These are phyloP conservation scores for Peronosclerospora sorghi DNA, from an alignment of 352 stramenopile species.

Conservation along the genomic window DNA sequence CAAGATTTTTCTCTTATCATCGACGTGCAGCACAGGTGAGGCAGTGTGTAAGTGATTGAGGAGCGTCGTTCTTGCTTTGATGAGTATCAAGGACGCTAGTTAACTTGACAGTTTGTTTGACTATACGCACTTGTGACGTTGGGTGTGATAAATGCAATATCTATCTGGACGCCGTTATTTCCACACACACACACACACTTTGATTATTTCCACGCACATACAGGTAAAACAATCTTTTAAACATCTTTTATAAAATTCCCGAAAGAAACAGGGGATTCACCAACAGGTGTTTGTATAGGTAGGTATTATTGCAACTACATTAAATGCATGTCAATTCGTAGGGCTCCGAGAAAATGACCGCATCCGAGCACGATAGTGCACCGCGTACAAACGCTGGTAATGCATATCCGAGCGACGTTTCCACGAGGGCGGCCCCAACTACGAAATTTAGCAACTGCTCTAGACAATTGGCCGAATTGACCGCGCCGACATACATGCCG, in stretches of 20 bases:
- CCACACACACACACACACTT: no score
- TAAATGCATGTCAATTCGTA: constrained; percentile 68
- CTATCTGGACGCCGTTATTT: no score
- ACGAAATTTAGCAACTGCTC: constrained; percentile 68
- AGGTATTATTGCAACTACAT: no score
- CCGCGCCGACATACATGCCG: constrained; percentile 59
- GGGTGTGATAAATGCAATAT: constrained; percentile 24
- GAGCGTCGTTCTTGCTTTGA: constrained; percentile 4
- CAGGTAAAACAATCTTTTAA: no score
- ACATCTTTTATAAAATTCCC: no score
- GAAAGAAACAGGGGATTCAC: no score
- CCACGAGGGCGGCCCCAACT: constrained; percentile 40
- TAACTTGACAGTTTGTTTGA: background rate
- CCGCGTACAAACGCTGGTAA: constrained; percentile 59
- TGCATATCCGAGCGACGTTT: constrained; percentile 48
- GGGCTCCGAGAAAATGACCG: constrained; percentile 44
- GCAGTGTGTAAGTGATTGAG: constrained; percentile 26
- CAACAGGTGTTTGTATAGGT: no score
- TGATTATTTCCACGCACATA: no score
- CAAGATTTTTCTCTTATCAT: constrained; percentile 31
- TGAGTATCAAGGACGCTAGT: background rate
- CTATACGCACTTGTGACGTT: constrained; percentile 18
- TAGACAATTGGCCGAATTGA: constrained; percentile 67
- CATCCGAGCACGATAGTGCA: constrained; percentile 42
- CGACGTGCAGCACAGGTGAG: constrained; percentile 16